Percentiles rank a stretch among this genome's conserved stretches.
Evolutionary conservation across 2,329 filamentous ascomycete species (phyloP).

Genomic region (Claviceps sp.): DNA sequence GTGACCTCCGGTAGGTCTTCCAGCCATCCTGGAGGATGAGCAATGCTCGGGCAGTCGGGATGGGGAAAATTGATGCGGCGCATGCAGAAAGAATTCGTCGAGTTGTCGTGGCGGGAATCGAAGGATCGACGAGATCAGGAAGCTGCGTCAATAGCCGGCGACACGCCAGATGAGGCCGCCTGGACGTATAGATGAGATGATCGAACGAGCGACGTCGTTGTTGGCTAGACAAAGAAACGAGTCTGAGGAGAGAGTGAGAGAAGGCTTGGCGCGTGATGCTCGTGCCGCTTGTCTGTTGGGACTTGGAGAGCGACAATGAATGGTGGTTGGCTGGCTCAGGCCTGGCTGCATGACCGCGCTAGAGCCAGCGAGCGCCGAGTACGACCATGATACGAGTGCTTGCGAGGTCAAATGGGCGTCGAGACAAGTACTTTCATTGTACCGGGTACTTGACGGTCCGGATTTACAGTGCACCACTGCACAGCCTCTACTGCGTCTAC

Average conservation of each 20-base stretch:
- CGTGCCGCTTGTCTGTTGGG: background rate
- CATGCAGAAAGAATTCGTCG: conserved; percentile 18
- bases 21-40: conserved; percentile 45
- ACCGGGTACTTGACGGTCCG: no score
- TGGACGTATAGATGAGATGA: background rate
- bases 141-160: background rate
- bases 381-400: background rate
- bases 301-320: background rate
- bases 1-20: conserved; percentile 35
- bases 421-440: background rate
- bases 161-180: background rate
- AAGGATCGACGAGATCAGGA: background rate
- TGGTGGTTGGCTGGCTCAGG: background rate
- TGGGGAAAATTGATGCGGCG: conserved; percentile 14
- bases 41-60: conserved; percentile 17
- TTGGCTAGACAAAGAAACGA: background rate
- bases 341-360: background rate
- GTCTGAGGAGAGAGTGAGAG: background rate
- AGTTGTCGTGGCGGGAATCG: conserved; percentile 3
- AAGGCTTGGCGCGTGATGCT: background rate
- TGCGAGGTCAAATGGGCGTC: background rate
- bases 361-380: background rate
- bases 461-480: no score
- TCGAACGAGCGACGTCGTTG: background rate
- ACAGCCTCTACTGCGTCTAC: no score